Evolutionary conservation across 2,329 filamentous ascomycete species (phyloP).

Genomic region (Thielaviopsis euricoi): DNA sequence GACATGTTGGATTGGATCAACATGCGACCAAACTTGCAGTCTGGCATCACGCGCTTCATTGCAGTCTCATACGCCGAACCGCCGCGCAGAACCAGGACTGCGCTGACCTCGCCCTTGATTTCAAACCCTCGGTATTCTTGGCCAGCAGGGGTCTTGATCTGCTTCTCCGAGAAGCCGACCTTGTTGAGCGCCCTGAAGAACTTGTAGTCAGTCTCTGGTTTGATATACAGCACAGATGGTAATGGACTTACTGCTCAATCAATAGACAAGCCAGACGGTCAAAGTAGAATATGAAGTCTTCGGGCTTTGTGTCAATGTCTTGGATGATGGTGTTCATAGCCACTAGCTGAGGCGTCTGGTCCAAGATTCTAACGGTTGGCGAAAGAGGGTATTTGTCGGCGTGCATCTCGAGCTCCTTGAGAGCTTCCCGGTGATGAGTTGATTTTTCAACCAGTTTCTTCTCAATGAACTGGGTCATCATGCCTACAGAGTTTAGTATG

Average conservation of each 20-base stretch:
- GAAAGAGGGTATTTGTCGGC: conserved; percentile 58
- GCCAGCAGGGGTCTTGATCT: conserved; percentile 55
- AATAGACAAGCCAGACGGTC: conserved; percentile 74
- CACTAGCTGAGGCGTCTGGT: conserved; percentile 61
- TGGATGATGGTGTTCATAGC: conserved; percentile 88
- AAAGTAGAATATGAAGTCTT: conserved; percentile 97
- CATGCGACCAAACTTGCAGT: conserved; percentile 75
- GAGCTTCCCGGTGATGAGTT: conserved; percentile 59
- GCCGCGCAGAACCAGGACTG: conserved; percentile 75
- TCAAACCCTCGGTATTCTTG: conserved; percentile 54
- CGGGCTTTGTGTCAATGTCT: conserved; percentile 57
- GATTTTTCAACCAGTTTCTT: conserved; percentile 79
- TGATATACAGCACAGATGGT: neutral
- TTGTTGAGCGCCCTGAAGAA: conserved; percentile 55
- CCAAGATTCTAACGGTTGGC: conserved; percentile 54
- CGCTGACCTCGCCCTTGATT: conserved; percentile 59
- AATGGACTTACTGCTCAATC: conserved; percentile 48
- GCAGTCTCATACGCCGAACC: conserved; percentile 80
- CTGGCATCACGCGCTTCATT: conserved; percentile 76
- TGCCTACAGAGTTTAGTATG: conserved; percentile 33
- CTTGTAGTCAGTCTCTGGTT: neutral
- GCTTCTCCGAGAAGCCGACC: conserved; percentile 46
- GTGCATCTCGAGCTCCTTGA: conserved; percentile 58
- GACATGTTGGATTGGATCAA: conserved; percentile 78
- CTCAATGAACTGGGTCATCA: conserved; percentile 88